Base-by-base conservation (phyloP, 768 basidiomycete species). In the Leccinum subtestaceum region DNA sequence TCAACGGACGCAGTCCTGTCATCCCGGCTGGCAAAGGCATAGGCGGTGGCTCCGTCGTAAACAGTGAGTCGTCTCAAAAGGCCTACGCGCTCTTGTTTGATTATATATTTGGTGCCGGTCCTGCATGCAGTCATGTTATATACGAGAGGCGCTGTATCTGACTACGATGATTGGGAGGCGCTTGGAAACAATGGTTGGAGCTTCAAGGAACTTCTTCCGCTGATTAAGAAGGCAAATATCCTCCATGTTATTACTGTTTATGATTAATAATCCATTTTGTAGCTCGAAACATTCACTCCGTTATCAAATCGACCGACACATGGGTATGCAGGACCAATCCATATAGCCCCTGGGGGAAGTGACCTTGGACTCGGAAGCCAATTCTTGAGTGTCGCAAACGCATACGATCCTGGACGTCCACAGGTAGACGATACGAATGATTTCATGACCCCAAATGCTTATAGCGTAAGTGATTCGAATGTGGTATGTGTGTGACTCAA, bases 21-120 rank as follows among this genome's bases (percentile, higher is more conserved):
- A 75, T 84, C 5, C 75, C 77, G 0, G 66, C 73, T 27, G 86
- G 81, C 0, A 76, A 80, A 54, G 80, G 78, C 45, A 64, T 89
- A 5, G 87, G 87, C 4, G 87, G 87, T 5, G 86, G 86, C 1
- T 86, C 85, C 0, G 73, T 75, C 54, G 78, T 88, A 17, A 88
- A 87, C 62, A 84, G 85, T 85, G 50, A 53, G 78, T 65, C 4
- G 6, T 23, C 8, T 38, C 13, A 3, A 13, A 4, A n/a, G 10
- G 1, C 10, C 8, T 13, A 0, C 38, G 5, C 13, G 11, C 27
- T 11, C 45, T 3, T 7, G 10, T 27, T 48, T 25, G 19, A 10
- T 19, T 19, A 38, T 21, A 38, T 17, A 8, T 8, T 17, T 38
- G 7, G 15, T 4, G 6, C 38, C 38, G 38, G 5, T 31, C 32